phyloP scores from a whole-genome alignment of 2,329 filamentous ascomycete genomes.

The Exutisphaerella laricina region DNA sequence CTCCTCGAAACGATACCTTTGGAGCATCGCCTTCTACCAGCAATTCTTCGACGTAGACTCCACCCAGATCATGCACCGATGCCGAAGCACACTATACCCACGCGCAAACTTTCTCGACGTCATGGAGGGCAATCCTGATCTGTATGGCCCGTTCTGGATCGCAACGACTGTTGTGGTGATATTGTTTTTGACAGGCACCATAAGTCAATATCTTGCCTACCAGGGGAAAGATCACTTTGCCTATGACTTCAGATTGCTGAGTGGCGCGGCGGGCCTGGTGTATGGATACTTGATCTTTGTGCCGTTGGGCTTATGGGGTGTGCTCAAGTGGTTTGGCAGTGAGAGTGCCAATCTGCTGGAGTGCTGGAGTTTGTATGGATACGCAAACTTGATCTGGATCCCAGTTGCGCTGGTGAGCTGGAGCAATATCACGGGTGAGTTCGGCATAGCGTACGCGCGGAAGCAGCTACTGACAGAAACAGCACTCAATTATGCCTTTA shows the following conservation, averaged over 20 bases:
- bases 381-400: constrained; percentile 96
- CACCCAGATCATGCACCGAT: constrained; percentile 77
- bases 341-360: constrained; percentile 90
- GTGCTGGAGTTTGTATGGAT: constrained; percentile 93
- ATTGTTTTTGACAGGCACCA: constrained; percentile 89
- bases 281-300: constrained; percentile 89
- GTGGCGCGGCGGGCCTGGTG: constrained; percentile 82
- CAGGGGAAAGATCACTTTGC: constrained; percentile 66
- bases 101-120: constrained; percentile 95
- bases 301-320: constrained; percentile 77
- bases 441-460: background rate
- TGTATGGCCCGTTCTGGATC: constrained; percentile 98
- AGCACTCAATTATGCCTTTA: constrained; percentile 88
- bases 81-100: constrained; percentile 82
- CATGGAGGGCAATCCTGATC: constrained; percentile 89
- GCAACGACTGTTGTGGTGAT: constrained; percentile 96
- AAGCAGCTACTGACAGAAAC: constrained; percentile 12
- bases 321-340: constrained; percentile 90
- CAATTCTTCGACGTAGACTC: constrained; percentile 99
- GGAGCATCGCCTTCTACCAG: constrained; percentile 87
- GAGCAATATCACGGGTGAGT: constrained; percentile 65
- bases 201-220: constrained; percentile 78
- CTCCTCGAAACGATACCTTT: constrained; percentile 73
- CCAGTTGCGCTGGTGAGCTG: constrained; percentile 87
- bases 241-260: constrained; percentile 86